Evolutionary conservation across 2,329 filamentous ascomycete species (phyloP).

Genomic region (Xylariaceae sp.): DNA sequence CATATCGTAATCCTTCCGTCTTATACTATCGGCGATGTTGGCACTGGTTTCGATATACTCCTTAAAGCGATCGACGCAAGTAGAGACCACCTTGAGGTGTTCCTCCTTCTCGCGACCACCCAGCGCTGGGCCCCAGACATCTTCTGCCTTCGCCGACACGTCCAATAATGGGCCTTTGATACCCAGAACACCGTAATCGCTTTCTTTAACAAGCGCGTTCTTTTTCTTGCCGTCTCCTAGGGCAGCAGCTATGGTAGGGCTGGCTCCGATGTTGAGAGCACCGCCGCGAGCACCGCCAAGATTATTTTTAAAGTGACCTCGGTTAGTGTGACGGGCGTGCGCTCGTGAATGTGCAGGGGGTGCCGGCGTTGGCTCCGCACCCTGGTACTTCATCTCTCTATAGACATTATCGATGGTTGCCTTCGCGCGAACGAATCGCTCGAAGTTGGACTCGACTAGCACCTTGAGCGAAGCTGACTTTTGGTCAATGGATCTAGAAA

Average conservation of each 20-base stretch:
- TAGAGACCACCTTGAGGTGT: conserved; percentile 71
- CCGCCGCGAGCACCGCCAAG: conserved; percentile 30
- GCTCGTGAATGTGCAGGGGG: conserved; percentile 34
- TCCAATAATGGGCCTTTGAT: conserved; percentile 87
- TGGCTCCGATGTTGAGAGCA: conserved; percentile 32
- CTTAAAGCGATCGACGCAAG: conserved; percentile 71
- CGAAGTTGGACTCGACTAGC: conserved; percentile 95
- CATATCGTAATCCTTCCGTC: conserved; percentile 82
- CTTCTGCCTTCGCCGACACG: conserved; percentile 88
- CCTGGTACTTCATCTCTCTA: conserved; percentile 85
- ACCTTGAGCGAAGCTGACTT: conserved; percentile 96
- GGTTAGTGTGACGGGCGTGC: conserved; percentile 64
- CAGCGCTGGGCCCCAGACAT: conserved; percentile 93
- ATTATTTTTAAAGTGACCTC: conserved; percentile 57
- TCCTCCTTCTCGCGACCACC: conserved; percentile 89
- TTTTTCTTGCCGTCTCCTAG: conserved; percentile 62
- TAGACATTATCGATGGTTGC: conserved; percentile 98
- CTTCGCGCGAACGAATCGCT: conserved; percentile 95
- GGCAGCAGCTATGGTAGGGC: conserved; percentile 36
- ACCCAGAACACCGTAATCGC: conserved; percentile 80
- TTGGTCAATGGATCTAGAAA: conserved; percentile 91
- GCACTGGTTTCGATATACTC: conserved; percentile 78
- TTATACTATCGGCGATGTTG: conserved; percentile 75
- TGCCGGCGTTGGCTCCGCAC: conserved; percentile 46
- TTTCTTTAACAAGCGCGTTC: conserved; percentile 88